Base-by-base conservation (phyloP, 169 alveolate species). In the Theileria sp. region DNA sequence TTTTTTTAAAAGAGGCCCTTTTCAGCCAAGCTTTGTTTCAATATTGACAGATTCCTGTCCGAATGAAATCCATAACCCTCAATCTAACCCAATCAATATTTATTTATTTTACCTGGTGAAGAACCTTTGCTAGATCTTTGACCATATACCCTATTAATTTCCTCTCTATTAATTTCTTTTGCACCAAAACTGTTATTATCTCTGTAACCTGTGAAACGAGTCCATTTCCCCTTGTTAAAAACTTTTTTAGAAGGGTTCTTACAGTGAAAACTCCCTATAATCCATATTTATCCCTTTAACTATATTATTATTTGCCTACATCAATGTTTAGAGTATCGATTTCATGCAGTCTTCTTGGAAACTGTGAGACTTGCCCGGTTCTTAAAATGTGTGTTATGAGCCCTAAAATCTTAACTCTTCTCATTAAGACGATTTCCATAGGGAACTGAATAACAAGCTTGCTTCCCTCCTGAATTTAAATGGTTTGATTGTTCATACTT, bases 401-500 rank as follows among this genome's bases (percentile, higher is more conserved):
- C 50, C 54, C 72, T 21, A 64, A 38, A 28, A 64, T 64, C 50
- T 64, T 64, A 5, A 64, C 72, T 64, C 72, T 7, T 30, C 72
- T 64, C 54, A 28, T 64, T 30, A 64, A 15, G 9, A 64, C 19
- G 0, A 15, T 64, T 21, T 64, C 72, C 51, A 15, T n/a, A 17
- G 72, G 72, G 49, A 64, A 64, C 28, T 64, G 32, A 15, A 64
- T 5, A 15, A 64, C 72, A 4, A 64, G 49, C 44, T n/a, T 64
- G 50, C 72, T 64, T 64, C 72, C 72, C 44, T 64, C 38, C 38
- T 64, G 54, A n/a, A 28, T 17, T 64, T 64, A 10, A 58, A 21
- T 58, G 8, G 13, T 3, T 58, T 58, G 13, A 15, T 58, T 58
- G 8, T 58, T 13, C 26, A 21, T 7, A 21, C 15, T 58, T 21